Percentiles rank a stretch among this genome's conserved stretches.
Evolutionary conservation across 1,284 basidiomycete genomes (phyloP).

Genomic region (Cutaneotrichosporon mucoides): DNA sequence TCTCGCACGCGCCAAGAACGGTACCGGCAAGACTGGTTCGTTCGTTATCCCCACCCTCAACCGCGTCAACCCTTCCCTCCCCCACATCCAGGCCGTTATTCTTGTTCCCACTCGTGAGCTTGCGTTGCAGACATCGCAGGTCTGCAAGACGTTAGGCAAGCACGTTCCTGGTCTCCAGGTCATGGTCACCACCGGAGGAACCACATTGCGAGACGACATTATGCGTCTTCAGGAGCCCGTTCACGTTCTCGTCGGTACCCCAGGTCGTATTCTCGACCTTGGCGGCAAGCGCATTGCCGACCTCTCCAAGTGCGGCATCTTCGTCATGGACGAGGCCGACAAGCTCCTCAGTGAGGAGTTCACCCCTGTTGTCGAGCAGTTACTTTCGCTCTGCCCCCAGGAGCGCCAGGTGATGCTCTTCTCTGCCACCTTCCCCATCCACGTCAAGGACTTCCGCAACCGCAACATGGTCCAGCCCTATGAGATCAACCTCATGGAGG

Average conservation of each 20-base stretch:
- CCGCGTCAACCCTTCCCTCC: constrained; percentile 77
- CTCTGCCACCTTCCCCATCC: constrained; percentile 97
- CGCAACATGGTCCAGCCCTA: constrained; percentile 96
- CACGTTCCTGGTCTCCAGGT: constrained; percentile 85
- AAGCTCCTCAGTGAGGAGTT: constrained; percentile 97
- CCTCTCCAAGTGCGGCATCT: constrained; percentile 88
- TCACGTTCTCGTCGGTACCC: constrained; percentile 95
- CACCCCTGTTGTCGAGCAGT: constrained; percentile 95
- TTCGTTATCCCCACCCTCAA: constrained; percentile 97
- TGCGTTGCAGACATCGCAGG: constrained; percentile 92
- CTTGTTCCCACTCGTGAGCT: constrained; percentile 94
- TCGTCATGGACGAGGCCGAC: constrained; percentile 99
- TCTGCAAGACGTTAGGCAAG: constrained; percentile 94
- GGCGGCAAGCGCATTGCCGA: constrained; percentile 92
- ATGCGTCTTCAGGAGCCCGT: constrained; percentile 84
- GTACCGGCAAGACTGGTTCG: constrained; percentile 69
- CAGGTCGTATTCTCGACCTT: constrained; percentile 91
- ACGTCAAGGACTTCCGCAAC: constrained; percentile 99
- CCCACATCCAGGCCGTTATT: constrained; percentile 91
- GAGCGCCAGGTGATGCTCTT: constrained; percentile 98
- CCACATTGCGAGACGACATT: constrained; percentile 97
- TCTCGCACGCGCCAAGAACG: constrained; percentile 61
- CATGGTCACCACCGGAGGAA: constrained; percentile 99
- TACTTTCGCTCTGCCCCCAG: constrained; percentile 77
- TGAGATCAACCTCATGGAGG: constrained; percentile 99